phyloP scores from a whole-genome alignment of 2,329 filamentous ascomycete species.

The Aspergillus viridinutans region DNA sequence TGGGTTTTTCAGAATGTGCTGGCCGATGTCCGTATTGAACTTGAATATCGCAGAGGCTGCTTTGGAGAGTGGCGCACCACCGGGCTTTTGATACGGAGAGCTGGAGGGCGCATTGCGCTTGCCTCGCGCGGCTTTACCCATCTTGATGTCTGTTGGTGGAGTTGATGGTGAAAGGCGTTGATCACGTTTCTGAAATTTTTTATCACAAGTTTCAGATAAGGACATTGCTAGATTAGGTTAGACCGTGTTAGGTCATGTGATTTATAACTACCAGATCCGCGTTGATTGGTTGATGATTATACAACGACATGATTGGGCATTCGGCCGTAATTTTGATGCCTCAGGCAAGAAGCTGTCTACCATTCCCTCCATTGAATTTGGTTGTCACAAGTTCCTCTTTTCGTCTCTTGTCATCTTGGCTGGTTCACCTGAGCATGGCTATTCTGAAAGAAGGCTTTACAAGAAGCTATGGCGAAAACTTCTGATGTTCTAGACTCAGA shows the following conservation, averaged over 20 bases:
- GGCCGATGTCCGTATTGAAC: constrained; percentile 7
- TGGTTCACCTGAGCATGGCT: too few relatives aligned
- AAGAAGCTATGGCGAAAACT: too few relatives aligned
- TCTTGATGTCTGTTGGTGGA: background rate
- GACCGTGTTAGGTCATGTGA: background rate
- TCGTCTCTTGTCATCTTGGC: background rate
- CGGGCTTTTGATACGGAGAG: constrained; percentile 6
- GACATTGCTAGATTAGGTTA: background rate
- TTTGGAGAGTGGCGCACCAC: background rate
- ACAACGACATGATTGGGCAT: background rate
- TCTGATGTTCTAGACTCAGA: background rate
- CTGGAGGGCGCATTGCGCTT: constrained; percentile 4
- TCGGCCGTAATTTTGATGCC: background rate
- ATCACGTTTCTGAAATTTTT: background rate
- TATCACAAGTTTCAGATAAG: background rate
- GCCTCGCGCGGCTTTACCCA: constrained; percentile 2
- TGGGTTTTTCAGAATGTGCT: constrained; percentile 6
- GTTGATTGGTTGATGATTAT: background rate
- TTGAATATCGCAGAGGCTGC: constrained; percentile 5
- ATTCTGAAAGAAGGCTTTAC: too few relatives aligned
- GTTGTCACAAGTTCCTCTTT: background rate
- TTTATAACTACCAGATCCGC: background rate
- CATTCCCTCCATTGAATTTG: too few relatives aligned
- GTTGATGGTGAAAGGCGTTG: background rate
- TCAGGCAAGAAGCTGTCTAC: background rate